phyloP scores from a whole-genome alignment of 768 basidiomycete genomes.

The Lentinula detonsa region DNA sequence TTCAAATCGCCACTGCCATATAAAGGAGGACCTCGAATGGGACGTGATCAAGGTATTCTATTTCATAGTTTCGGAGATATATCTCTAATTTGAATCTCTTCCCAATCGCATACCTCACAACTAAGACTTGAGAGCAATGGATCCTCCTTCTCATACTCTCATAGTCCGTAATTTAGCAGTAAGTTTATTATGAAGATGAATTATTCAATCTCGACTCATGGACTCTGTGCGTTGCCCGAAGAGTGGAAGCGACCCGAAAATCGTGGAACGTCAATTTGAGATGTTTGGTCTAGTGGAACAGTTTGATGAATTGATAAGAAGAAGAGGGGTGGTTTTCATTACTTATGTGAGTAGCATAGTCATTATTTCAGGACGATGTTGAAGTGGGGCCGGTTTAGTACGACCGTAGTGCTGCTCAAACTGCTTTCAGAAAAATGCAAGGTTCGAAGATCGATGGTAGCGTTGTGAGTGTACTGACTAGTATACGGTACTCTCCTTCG shows the following conservation, averaged over 20 bases:
- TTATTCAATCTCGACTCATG: background rate
- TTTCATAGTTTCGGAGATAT: background rate
- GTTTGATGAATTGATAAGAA: constrained; percentile 1
- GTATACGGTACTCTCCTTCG: background rate
- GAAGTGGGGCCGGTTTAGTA: background rate
- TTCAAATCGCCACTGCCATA: background rate
- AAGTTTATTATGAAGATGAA: background rate
- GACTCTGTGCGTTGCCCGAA: background rate
- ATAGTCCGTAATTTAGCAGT: background rate
- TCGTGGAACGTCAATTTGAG: background rate
- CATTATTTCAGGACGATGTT: too few species aligned
- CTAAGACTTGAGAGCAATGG: background rate
- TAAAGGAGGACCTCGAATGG: background rate
- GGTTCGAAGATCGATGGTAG: background rate
- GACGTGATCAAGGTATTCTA: background rate
- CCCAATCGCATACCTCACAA: too few species aligned
- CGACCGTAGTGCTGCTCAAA: background rate
- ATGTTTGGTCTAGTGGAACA: background rate
- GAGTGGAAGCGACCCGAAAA: background rate
- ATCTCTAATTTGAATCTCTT: too few species aligned
- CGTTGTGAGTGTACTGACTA: background rate
- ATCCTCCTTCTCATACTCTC: background rate
- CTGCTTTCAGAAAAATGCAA: background rate
- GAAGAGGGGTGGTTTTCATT: background rate
- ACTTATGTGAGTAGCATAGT: background rate